Percentiles rank a stretch among this genome's conserved stretches.
Conservation (phyloP, 305 asterid species). For the Fraxinus latifolia region DNA sequence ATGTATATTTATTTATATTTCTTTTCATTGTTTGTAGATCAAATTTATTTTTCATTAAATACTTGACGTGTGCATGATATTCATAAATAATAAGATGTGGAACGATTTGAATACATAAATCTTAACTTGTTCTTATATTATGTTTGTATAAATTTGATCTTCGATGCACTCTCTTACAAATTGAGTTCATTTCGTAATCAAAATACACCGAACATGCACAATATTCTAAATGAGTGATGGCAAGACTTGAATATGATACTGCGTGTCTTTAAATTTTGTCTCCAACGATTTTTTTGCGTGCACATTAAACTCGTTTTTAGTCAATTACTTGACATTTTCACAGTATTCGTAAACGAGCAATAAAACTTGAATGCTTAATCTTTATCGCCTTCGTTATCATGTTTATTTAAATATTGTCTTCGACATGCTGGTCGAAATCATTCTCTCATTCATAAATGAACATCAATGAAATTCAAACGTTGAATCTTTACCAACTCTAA, state of each 20-base stretch:
- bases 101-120: too few species aligned
- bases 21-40: background rate
- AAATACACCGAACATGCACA: background rate
- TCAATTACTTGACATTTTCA: background rate
- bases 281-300: background rate
- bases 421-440: background rate
- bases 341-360: background rate
- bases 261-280: background rate
- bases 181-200: background rate
- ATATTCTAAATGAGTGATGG: background rate
- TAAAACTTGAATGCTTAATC: background rate
- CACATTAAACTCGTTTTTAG: background rate
- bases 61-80: background rate
- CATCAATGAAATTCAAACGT: background rate
- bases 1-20: background rate
- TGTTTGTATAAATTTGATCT: background rate
- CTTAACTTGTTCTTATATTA: background rate
- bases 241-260: background rate
- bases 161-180: background rate
- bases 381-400: background rate
- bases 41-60: too few species aligned
- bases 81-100: background rate
- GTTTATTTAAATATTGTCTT: background rate
- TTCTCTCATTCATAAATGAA: background rate
- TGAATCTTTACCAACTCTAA: background rate